A percentile compares a stretch with the other conserved stretches of the same genome.
Conservation (phyloP, 169 alveolate species). For the Ichthyophthirius multifiliis region DNA sequence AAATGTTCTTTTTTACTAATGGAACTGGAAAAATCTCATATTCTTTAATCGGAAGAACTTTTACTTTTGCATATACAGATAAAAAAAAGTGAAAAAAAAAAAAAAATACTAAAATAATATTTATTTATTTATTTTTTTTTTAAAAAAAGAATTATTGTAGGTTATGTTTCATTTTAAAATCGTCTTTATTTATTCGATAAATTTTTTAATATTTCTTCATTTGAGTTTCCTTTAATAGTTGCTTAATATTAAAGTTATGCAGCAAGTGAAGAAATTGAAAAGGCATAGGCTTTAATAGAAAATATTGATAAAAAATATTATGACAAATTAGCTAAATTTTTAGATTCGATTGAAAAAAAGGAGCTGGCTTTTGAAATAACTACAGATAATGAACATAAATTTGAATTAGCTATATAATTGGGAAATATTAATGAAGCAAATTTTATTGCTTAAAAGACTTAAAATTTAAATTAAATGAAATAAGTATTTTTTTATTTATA, state of each 20-base stretch:
- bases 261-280: slow-evolving; percentile 52
- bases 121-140: slow-evolving; percentile 11
- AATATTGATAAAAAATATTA: slow-evolving; percentile 72
- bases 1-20: slow-evolving; percentile 64
- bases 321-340: slow-evolving; percentile 89
- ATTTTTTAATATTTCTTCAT: slow-evolving; percentile 41
- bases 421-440: slow-evolving; percentile 85
- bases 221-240: slow-evolving; percentile 33
- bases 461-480: slow-evolving; percentile 9
- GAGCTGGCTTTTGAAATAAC: slow-evolving; percentile 89
- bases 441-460: slow-evolving; percentile 52
- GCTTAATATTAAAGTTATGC: slow-evolving; percentile 48
- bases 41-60: slow-evolving; percentile 54
- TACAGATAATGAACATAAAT: slow-evolving; percentile 90
- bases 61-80: slow-evolving; percentile 55
- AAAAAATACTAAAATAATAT: not conserved
- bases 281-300: slow-evolving; percentile 72
- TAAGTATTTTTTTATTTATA: not conserved
- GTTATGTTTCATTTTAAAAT: slow-evolving; percentile 60
- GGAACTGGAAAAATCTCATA: slow-evolving; percentile 55
- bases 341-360: slow-evolving; percentile 88
- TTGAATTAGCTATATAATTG: slow-evolving; percentile 88
- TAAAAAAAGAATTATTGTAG: slow-evolving; percentile 43
- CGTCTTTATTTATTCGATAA: slow-evolving; percentile 65
- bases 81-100: slow-evolving; percentile 57